A percentile compares a stretch with the other conserved stretches of the same genome.
phyloP scores from a whole-genome alignment of 768 basidiomycete genomes.

The Kondoa subrosea region DNA sequence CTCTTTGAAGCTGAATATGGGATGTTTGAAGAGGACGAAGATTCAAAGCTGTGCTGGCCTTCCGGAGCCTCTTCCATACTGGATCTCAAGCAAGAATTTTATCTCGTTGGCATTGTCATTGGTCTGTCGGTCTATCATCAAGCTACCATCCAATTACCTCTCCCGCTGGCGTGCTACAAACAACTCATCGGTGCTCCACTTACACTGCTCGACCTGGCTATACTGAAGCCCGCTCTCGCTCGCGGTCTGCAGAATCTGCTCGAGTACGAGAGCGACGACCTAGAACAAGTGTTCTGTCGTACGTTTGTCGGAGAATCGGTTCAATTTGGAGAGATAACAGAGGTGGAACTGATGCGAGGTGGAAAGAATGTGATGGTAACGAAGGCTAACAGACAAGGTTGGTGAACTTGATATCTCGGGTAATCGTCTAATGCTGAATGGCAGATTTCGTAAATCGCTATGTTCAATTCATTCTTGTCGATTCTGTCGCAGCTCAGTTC shows the following conservation, averaged over 20 bases:
- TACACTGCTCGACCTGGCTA: conserved; percentile 48
- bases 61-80: conserved; percentile 49
- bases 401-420: too few relatives aligned
- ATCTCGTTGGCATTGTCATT: conserved; percentile 57
- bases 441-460: conserved; percentile 38
- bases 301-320: conserved; percentile 21
- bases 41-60: conserved; percentile 50
- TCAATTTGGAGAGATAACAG: conserved; percentile 50
- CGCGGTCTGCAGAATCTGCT: conserved; percentile 59
- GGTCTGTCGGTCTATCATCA: conserved; percentile 63
- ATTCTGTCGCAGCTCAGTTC: background rate
- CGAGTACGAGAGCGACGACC: conserved; percentile 54
- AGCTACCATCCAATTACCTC: conserved; percentile 61
- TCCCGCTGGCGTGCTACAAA: conserved; percentile 66
- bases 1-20: conserved; percentile 43
- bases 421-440: too few relatives aligned
- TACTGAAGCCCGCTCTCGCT: conserved; percentile 51
- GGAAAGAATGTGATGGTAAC: background rate
- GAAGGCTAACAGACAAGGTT: background rate
- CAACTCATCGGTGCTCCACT: conserved; percentile 51
- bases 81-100: conserved; percentile 63
- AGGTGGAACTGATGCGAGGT: conserved; percentile 49
- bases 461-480: conserved; percentile 41
- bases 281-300: conserved; percentile 36
- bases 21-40: conserved; percentile 56